Evolutionary conservation across 1,284 basidiomycete genomes (phyloP).

Genomic region (Tilletiopsis washingtonensis): DNA sequence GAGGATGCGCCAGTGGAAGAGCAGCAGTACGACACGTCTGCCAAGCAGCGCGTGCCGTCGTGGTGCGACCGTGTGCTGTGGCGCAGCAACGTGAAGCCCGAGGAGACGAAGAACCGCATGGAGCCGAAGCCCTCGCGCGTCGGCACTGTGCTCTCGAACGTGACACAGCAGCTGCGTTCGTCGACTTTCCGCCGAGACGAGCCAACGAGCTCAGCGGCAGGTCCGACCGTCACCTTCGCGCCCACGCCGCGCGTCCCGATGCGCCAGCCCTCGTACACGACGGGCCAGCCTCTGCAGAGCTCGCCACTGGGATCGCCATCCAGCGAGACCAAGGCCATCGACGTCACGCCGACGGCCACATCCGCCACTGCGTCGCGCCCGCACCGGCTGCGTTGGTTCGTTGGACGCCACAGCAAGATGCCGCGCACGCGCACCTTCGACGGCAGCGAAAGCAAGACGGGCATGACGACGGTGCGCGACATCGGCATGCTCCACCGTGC

Average conservation of each 20-base stretch:
- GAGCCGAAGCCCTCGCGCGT: constrained; percentile 8
- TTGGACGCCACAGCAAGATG: not conserved
- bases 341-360: not conserved
- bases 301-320: too few relatives aligned
- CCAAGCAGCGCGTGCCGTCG: constrained; percentile 53
- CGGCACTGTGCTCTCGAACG: constrained; percentile 17
- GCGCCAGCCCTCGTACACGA: not conserved
- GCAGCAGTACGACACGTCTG: constrained; percentile 52
- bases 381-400: not conserved
- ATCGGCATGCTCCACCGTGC: not conserved
- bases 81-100: constrained; percentile 26
- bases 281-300: not conserved
- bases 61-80: constrained; percentile 49
- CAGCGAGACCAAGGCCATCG: not conserved
- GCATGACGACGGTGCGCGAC: not conserved
- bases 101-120: constrained; percentile 1
- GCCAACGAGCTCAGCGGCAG: not conserved
- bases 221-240: not conserved
- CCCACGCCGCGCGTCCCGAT: not conserved
- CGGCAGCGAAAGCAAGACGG: not conserved
- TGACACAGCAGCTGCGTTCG: not conserved
- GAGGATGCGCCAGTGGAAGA: constrained; percentile 11
- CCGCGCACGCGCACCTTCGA: not conserved
- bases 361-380: not conserved
- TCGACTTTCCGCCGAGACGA: not conserved